A percentile compares a stretch with the other conserved stretches of the same genome.
Conservation (phyloP, 441 rosid genomes). For the Pelargonium cotyledonis region DNA sequence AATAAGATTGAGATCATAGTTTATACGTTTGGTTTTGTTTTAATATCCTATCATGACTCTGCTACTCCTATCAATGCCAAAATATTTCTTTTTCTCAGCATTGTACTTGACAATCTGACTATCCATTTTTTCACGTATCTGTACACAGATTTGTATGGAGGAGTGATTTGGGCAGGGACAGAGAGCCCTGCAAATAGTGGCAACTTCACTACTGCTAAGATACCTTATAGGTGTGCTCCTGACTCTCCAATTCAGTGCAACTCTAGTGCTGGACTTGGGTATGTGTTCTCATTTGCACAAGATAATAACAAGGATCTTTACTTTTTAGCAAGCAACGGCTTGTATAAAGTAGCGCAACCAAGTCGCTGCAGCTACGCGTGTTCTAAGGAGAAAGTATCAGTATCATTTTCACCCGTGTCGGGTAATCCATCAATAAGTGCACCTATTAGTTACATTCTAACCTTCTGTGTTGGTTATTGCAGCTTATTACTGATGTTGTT, state of each 20-base stretch:
- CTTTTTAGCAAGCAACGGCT: constrained; percentile 24
- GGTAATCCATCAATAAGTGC: not conserved
- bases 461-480: not conserved
- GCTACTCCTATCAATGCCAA: no score
- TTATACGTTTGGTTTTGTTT: no score
- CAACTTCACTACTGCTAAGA: constrained; percentile 20
- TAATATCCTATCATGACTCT: no score
- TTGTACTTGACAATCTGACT: not conserved
- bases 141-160: constrained; percentile 43
- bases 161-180: constrained; percentile 42
- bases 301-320: constrained; percentile 26
- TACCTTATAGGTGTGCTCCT: constrained; percentile 21
- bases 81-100: not conserved
- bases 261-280: constrained; percentile 17
- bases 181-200: constrained; percentile 32
- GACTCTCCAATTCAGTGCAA: constrained; percentile 25
- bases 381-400: constrained; percentile 13
- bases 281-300: constrained; percentile 21
- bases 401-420: constrained; percentile 7
- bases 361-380: constrained; percentile 25
- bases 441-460: not conserved
- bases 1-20: no score
- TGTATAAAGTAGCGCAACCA: constrained; percentile 27
- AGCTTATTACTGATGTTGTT: not conserved
- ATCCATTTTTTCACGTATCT: constrained; percentile 30